Conservation (phyloP, 1,284 basidiomycete genomes). For the Apiotrichum gamsii region DNA sequence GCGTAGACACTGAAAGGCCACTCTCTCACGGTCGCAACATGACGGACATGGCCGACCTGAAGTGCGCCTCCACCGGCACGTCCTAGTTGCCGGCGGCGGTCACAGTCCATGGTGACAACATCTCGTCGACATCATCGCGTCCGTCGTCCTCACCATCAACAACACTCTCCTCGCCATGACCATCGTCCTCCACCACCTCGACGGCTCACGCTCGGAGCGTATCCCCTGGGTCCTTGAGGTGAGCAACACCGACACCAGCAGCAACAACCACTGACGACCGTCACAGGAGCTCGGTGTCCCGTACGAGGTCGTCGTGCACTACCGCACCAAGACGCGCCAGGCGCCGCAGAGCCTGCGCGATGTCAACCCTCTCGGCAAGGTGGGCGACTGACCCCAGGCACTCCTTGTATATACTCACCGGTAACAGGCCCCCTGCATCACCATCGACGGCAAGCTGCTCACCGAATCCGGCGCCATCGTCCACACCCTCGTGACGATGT, state of each 20-base stretch:
- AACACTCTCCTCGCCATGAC: slow-evolving; percentile 17
- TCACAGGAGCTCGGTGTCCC: slow-evolving; percentile 29
- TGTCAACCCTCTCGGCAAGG: slow-evolving; percentile 30
- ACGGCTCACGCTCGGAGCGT: slow-evolving; percentile 34
- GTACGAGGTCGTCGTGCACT: slow-evolving; percentile 35
- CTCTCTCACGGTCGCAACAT: too few relatives aligned
- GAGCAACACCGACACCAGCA: slow-evolving; percentile 7
- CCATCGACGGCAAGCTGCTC: slow-evolving; percentile 25
- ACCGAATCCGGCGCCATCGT: slow-evolving; percentile 38
- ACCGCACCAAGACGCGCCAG: slow-evolving; percentile 16
- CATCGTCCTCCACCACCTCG: slow-evolving; percentile 41
- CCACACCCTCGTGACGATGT: slow-evolving; percentile 18
- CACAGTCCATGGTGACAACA: too few relatives aligned
- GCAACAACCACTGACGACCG: not conserved
- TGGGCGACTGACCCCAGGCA: not conserved
- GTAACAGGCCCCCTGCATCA: slow-evolving; percentile 26
- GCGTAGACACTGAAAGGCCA: too few relatives aligned
- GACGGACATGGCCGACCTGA: too few relatives aligned
- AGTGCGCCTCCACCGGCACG: too few relatives aligned
- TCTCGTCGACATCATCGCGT: too few relatives aligned
- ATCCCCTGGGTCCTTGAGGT: slow-evolving; percentile 31
- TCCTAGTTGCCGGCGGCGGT: too few relatives aligned
- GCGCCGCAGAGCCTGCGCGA: slow-evolving; percentile 26
- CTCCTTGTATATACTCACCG: not conserved
- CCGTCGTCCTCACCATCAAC: not conserved